A percentile compares a stretch with the other conserved stretches of the same genome.
Evolutionary conservation across 2,329 filamentous ascomycete genomes (phyloP).

Genomic region (Verticillium alfalfae): DNA sequence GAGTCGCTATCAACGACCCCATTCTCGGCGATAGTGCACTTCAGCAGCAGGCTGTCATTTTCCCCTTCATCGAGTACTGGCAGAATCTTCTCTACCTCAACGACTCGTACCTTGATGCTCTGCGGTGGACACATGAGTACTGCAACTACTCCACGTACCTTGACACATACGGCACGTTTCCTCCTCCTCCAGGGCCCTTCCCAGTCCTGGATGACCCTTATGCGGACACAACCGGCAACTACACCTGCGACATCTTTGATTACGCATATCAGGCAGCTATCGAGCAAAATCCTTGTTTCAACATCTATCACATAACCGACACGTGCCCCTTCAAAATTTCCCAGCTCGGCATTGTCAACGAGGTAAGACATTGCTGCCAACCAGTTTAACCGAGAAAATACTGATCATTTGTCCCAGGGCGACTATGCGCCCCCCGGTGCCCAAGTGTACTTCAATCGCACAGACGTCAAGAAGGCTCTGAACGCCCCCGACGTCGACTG

Average conservation of each 20-base stretch:
- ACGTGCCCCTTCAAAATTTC: conserved; percentile 69
- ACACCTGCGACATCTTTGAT: conserved; percentile 50
- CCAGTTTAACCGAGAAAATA: too few species aligned
- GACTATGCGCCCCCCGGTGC: conserved; percentile 59
- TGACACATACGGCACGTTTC: conserved; percentile 60
- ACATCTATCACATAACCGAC: conserved; percentile 69
- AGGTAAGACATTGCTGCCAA: conserved; percentile 10
- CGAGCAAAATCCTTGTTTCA: conserved; percentile 70
- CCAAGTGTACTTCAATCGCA: conserved; percentile 63
- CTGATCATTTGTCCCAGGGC: conserved; percentile 19
- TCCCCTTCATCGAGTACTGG: conserved; percentile 58
- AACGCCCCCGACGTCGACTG: conserved; percentile 47
- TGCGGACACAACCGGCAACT: conserved; percentile 23
- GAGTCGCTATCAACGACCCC: conserved; percentile 70
- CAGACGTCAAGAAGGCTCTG: conserved; percentile 63
- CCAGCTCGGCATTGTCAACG: conserved; percentile 64
- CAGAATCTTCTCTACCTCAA: conserved; percentile 58
- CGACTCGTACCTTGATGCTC: conserved; percentile 44
- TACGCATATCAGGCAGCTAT: conserved; percentile 49
- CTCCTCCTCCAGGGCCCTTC: conserved; percentile 53
- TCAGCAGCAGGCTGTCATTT: conserved; percentile 40
- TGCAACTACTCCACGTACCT: conserved; percentile 62
- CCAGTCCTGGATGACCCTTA: conserved; percentile 40
- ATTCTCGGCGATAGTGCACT: conserved; percentile 48
- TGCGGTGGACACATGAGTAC: conserved; percentile 46